Base-by-base conservation (phyloP, 805 yeast genomes). In the Debaryomyces hansenii region DNA sequence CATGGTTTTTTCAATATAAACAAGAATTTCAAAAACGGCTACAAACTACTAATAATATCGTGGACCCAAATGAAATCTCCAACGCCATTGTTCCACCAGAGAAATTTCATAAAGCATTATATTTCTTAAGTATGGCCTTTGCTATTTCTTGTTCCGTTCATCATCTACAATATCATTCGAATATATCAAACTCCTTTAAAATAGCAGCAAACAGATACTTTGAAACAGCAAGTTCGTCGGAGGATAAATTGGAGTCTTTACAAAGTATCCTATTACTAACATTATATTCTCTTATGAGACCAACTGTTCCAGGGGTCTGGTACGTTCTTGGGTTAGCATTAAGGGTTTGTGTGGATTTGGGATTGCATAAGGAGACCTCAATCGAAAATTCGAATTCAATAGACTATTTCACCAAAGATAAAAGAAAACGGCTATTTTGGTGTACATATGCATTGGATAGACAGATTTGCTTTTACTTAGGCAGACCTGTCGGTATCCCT, bases 291-390 rank as follows among this genome's bases (percentile, higher is more conserved):
- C 74, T 85, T 29, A 89, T 90, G 96, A 75, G 96, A 47, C 97
- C 97, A 0, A 84, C 92, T 0, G 80, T 80, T 11, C 96, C 96
- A 0, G 94, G 96, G 3, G 89, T 88, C n/a, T 90, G 97, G 97
- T 88, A 88, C 60, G 81, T 87, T 4, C 68, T 88, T 52, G 96
- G 96, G 0, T 80, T 88, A 1, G 90, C 92, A 0, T 64, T 89
- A 41, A 74, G 97, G 49, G 64, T 88, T 41, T 83, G 92, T 55
- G 88, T 90, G 24, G 97, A 90, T 63, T 64, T 90, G 49, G 96
- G 96, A 1, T 70, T 90, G 6, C 97, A 90, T 63, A 80, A 82
- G 32, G 96, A 90, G 56, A 62, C 36, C 49, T 60, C 51, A 42
- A 16, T 16, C 18, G 56, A 50, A 41, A 44, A 41, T 8, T 50